A percentile compares a stretch with the other conserved stretches of the same genome.
These are phyloP conservation scores for Phytophthora pseudosyringae DNA, from an alignment of 352 stramenopile genomes.

Conservation along the genomic window DNA sequence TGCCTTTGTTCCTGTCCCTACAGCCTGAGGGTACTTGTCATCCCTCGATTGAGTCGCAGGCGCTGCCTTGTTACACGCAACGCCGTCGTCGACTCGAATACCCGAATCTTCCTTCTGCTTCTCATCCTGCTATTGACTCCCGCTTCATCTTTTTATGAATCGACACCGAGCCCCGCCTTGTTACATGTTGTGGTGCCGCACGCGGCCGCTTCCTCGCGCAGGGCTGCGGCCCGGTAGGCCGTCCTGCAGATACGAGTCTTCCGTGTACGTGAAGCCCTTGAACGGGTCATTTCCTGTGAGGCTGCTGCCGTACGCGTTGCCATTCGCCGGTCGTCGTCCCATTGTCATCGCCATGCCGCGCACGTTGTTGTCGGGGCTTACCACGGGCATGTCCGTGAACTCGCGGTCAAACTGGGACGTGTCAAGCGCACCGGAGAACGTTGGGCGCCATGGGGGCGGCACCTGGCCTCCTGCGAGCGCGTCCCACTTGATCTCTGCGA, in stretches of 20 bases:
- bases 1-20: conserved; percentile 33
- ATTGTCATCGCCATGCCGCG: conserved; percentile 63
- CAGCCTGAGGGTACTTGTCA: conserved; percentile 26
- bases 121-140: conserved; percentile 30
- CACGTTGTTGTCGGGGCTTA: conserved; percentile 89
- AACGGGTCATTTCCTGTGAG: conserved; percentile 76
- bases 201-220: conserved; percentile 27
- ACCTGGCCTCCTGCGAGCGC: conserved; percentile 64
- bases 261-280: conserved; percentile 88
- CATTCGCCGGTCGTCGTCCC: conserved; percentile 44
- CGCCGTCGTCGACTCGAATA: conserved; percentile 21
- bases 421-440: conserved; percentile 93
- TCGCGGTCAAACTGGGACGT: conserved; percentile 98
- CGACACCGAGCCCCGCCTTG: conserved; percentile 7
- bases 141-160: conserved; percentile 18
- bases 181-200: conserved; percentile 47
- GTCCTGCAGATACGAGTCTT: conserved; percentile 80
- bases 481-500: conserved; percentile 83
- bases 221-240: conserved; percentile 46
- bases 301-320: conserved; percentile 55
- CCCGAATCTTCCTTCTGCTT: conserved; percentile 22
- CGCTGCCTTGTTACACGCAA: conserved; percentile 23
- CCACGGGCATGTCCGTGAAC: conserved; percentile 97
- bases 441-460: conserved; percentile 92
- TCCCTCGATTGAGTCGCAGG: conserved; percentile 19